phyloP scores from a whole-genome alignment of 2,329 filamentous ascomycete species.

The Lachnellula occidentalis region DNA sequence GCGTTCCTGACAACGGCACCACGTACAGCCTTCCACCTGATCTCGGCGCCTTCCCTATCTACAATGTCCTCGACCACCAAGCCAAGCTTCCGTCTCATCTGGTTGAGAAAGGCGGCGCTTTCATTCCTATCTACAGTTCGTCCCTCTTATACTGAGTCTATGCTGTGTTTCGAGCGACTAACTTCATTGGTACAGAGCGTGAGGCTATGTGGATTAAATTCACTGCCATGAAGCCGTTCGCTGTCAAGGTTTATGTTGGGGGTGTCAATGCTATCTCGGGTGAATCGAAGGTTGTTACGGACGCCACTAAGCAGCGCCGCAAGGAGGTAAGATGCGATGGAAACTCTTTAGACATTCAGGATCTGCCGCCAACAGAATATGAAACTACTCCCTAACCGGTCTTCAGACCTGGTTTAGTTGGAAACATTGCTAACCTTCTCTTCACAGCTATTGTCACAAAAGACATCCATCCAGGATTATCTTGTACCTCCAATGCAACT shows the following conservation, averaged over 20 bases:
- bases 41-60: constrained; percentile 37
- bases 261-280: constrained; percentile 40
- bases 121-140: constrained; percentile 40
- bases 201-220: constrained; percentile 42
- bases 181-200: constrained; percentile 25
- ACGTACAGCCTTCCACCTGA: constrained; percentile 32
- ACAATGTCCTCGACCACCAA: constrained; percentile 31
- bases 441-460: background rate
- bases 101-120: constrained; percentile 37
- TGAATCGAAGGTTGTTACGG: constrained; percentile 17
- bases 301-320: constrained; percentile 11
- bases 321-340: background rate
- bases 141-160: constrained; percentile 27
- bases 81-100: constrained; percentile 32
- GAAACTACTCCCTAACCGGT: too few relatives aligned
- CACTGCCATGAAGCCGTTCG: constrained; percentile 24
- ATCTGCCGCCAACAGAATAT: too few relatives aligned
- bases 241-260: constrained; percentile 37
- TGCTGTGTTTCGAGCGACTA: constrained; percentile 33
- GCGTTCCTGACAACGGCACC: constrained; percentile 37
- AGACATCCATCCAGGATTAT: constrained; percentile 36
- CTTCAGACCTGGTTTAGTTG: too few relatives aligned
- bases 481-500: constrained; percentile 35
- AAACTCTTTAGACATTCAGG: too few relatives aligned
- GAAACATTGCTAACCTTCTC: background rate